phyloP scores from a whole-genome alignment of 805 yeast species.

The Lipomyces japonicus region DNA sequence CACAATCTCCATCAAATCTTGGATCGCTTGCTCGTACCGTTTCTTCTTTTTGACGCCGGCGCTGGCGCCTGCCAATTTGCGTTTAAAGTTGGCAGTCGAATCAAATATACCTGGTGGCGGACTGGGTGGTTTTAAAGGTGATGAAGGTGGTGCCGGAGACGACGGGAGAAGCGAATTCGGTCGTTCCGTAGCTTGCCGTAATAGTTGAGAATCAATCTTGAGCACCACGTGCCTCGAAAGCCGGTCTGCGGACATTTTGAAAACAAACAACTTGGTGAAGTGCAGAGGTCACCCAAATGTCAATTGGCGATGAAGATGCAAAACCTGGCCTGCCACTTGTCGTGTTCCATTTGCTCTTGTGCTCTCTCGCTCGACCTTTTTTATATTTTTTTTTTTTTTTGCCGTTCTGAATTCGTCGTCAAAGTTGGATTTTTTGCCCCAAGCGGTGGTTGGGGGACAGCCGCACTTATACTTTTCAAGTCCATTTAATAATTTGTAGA shows the following conservation, averaged over 20 bases:
- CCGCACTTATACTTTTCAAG: too few relatives aligned
- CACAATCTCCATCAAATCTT: not conserved
- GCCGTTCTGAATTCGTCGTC: too few relatives aligned
- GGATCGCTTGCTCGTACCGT: not conserved
- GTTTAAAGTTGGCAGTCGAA: conserved; percentile 5
- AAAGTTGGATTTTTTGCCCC: too few relatives aligned
- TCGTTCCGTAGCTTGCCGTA: not conserved
- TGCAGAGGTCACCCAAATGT: too few relatives aligned
- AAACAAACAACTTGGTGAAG: too few relatives aligned
- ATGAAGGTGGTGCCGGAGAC: conserved; percentile 7
- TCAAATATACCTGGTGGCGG: conserved; percentile 11
- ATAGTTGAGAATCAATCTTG: conserved; percentile 20
- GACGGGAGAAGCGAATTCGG: conserved; percentile 8
- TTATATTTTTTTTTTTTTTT: too few relatives aligned
- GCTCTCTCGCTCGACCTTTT: too few relatives aligned
- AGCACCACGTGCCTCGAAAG: conserved; percentile 14
- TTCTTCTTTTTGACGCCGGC: not conserved
- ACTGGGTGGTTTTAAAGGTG: conserved; percentile 14
- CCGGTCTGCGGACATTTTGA: not conserved
- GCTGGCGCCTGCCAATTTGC: conserved; percentile 6
- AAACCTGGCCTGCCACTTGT: too few relatives aligned
- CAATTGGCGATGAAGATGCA: too few relatives aligned
- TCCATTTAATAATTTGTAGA: too few relatives aligned
- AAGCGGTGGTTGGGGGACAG: too few relatives aligned
- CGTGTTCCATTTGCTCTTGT: too few relatives aligned